Evolutionary conservation across 306 rosid genomes (phyloP), one percentile per base, ranked within the genome.

Genomic region (Dalbergia cochinchinensis): DNA sequence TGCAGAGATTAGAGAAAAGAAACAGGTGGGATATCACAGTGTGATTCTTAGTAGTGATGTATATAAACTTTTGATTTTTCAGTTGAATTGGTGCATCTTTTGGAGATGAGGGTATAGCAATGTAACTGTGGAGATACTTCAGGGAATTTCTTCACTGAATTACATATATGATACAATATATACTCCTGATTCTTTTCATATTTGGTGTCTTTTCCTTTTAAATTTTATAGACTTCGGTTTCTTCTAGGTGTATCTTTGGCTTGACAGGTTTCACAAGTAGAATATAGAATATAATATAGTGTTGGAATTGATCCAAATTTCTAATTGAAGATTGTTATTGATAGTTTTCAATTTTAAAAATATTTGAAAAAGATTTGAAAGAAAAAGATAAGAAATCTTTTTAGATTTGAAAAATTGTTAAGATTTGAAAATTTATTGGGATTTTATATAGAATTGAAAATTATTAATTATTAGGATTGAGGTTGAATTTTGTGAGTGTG

Each of bases 181-280:
- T 84, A 84, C 89, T 85, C 87, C 88, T 60, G 61, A 87, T 84
- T 89, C 77, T 79, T 84, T 84, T 76, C 78, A 6, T 58, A 26
- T 16, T 14, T 42, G 18, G 14, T 54, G 45, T 6, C 3, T 62
- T 69, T 84, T 9, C 13, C 8, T 11, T 26, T 13, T 44, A 4
- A 59, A 50, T 18, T 48, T 58, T 16, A 22, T 34, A 53, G 8
- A 35, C 20, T 50, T 77, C 55, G 8, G 71, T 54, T 69, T 69
- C 41, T 74, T 34, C 33, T 74, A 19, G 18, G n/a, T 44, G 53
- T 60, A 47, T 55, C 14, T 26, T 26, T 26, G 31, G 31, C 31
- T 26, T 26, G 31, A 3, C 31, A 26, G 31, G 31, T 26, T 26
- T 26, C 31, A 26, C 31, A 26, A 2, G 31, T 26, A 26, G 31